Evolutionary conservation across 768 basidiomycete species (phyloP).

Genomic region (Suillus brevipes): DNA sequence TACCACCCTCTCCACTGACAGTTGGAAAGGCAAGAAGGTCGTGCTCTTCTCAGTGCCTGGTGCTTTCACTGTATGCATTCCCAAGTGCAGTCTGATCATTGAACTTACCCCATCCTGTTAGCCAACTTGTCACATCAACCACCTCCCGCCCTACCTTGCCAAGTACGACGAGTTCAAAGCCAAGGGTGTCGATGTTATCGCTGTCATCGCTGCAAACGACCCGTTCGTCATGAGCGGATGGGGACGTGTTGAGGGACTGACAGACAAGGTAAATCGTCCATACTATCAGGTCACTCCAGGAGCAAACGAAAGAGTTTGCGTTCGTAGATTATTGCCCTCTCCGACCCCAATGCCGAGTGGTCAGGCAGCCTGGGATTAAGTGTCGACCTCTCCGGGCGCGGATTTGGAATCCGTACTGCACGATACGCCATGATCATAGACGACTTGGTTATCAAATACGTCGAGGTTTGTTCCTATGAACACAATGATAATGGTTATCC

Average conservation of each 20-base stretch:
- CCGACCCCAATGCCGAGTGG: constrained; percentile 58
- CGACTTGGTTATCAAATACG: constrained; percentile 66
- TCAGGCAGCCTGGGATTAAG: constrained; percentile 54
- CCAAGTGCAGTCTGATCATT: neutral
- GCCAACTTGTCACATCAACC: constrained; percentile 44
- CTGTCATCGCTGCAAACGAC: constrained; percentile 60
- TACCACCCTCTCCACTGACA: constrained; percentile 51
- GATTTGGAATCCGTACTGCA: constrained; percentile 57
- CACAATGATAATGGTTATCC: neutral
- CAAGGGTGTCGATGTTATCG: constrained; percentile 54
- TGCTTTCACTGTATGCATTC: constrained; percentile 66
- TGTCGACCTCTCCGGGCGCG: constrained; percentile 48
- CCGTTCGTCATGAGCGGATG: constrained; percentile 62
- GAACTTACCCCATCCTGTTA: constrained; percentile 8
- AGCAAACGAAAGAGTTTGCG: neutral
- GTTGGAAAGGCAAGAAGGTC: constrained; percentile 83
- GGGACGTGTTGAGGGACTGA: constrained; percentile 55
- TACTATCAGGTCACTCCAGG: neutral
- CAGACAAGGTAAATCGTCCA: constrained; percentile 58
- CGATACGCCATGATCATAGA: constrained; percentile 70
- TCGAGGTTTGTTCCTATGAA: constrained; percentile 43
- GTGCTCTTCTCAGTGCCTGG: constrained; percentile 79
- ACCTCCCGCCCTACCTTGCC: constrained; percentile 48
- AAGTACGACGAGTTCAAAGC: constrained; percentile 48
- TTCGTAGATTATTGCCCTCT: constrained; percentile 56